A percentile compares a stretch with the other conserved stretches of the same genome.
phyloP scores from a whole-genome alignment of 208 protist genomes.

The Wallacemonas rigidus region DNA sequence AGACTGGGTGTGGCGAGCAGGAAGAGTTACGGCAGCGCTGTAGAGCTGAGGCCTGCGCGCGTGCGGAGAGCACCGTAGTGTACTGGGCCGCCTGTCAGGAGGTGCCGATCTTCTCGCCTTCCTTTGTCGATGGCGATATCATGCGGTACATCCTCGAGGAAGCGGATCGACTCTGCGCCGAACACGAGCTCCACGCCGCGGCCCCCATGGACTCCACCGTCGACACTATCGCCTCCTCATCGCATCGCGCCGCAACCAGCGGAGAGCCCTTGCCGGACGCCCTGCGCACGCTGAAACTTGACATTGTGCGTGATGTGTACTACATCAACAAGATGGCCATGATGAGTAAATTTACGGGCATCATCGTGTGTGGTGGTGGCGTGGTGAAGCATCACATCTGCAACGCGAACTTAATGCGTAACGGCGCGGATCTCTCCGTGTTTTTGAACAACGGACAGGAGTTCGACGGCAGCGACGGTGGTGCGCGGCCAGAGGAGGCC shows the following conservation, averaged over 20 bases:
- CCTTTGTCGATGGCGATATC: conserved; percentile 83
- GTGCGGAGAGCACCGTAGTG: conserved; percentile 60
- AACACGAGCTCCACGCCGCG: not conserved
- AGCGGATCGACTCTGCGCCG: conserved; percentile 20
- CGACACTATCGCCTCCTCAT: not conserved
- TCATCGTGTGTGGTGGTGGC: conserved; percentile 98
- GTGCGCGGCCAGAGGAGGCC: conserved; percentile 99
- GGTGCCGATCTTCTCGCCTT: conserved; percentile 84
- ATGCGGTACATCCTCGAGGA: conserved; percentile 49
- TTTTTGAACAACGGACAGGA: conserved; percentile 98
- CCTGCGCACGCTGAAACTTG: conserved; percentile 45
- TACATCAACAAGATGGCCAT: conserved; percentile 96
- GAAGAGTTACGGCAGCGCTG: not conserved
- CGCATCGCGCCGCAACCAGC: not conserved
- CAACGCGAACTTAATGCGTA: conserved; percentile 99
- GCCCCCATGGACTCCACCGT: not conserved
- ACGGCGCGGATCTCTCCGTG: conserved; percentile 98
- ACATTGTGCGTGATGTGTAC: conserved; percentile 96
- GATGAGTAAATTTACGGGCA: conserved; percentile 94
- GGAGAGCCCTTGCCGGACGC: not conserved
- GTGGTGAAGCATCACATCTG: conserved; percentile 99
- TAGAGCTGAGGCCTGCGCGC: conserved; percentile 32
- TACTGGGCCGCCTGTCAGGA: conserved; percentile 82
- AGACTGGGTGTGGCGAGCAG: not conserved
- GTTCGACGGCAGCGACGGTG: conserved; percentile 98